A percentile compares a stretch with the other conserved stretches of the same genome.
These are phyloP conservation scores for Mrakiaceae sp. DNA, from an alignment of 1,284 basidiomycete genomes.

Conservation along the genomic window DNA sequence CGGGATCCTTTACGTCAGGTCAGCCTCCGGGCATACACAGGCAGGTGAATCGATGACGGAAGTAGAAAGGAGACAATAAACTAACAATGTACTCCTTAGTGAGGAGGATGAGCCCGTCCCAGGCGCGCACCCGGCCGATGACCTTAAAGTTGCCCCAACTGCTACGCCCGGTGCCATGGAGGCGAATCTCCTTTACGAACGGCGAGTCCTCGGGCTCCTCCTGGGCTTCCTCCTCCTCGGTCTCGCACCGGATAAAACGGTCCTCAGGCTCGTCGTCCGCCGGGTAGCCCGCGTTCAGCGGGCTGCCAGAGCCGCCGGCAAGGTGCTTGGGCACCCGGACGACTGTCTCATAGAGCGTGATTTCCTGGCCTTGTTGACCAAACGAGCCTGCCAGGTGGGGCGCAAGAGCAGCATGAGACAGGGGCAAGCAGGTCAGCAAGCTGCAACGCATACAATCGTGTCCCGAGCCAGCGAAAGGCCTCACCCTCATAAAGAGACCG, in stretches of 20 bases:
- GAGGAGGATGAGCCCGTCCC: constrained; percentile 17
- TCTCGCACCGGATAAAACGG: constrained; percentile 9
- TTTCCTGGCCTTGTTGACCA: constrained; percentile 30
- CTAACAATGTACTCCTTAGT: constrained; percentile 3
- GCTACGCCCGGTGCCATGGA: constrained; percentile 25
- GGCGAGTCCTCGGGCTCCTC: constrained; percentile 27
- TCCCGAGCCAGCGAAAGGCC: neutral
- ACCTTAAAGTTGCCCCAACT: constrained; percentile 24
- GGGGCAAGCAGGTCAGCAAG: neutral
- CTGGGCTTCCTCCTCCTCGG: constrained; percentile 24
- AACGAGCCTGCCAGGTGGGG: constrained; percentile 20
- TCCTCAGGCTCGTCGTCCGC: constrained; percentile 19
- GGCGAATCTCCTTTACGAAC: constrained; percentile 35
- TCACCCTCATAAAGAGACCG: constrained; percentile 32
- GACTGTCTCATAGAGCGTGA: constrained; percentile 31
- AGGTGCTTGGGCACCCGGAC: constrained; percentile 29
- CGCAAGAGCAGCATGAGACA: neutral
- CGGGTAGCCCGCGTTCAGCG: constrained; percentile 29
- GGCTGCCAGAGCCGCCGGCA: constrained; percentile 30
- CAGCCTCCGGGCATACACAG: too few relatives aligned
- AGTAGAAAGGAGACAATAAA: neutral
- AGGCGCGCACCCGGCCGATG: constrained; percentile 31
- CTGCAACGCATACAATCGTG: neutral
- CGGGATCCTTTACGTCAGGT: neutral
- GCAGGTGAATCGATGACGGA: neutral